Percentiles rank a stretch among this genome's conserved stretches.
phyloP scores from a whole-genome alignment of 148 eudicot species.

The Pouteria glomerata region DNA sequence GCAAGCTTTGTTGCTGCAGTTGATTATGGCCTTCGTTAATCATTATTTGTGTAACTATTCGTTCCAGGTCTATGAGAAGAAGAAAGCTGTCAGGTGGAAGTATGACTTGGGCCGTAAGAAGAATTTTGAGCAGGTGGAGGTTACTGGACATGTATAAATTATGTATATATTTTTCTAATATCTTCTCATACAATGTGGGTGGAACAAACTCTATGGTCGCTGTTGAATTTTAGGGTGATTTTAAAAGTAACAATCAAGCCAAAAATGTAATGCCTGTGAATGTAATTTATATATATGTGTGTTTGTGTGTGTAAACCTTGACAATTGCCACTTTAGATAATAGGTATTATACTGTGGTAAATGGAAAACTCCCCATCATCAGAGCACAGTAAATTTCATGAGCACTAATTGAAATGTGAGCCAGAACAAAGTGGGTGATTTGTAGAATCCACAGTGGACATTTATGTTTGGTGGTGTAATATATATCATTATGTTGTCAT shows the following conservation, averaged over 20 bases:
- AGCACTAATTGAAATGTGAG: background rate
- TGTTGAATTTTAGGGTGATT: background rate
- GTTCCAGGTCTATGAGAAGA: conserved; percentile 83
- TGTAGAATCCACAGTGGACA: background rate
- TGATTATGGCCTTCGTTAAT: background rate
- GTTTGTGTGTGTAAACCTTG: too few relatives aligned
- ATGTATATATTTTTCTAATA: background rate
- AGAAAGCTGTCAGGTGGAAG: conserved; percentile 59
- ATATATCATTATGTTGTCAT: background rate
- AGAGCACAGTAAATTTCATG: background rate
- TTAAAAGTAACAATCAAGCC: background rate
- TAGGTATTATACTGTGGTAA: too few relatives aligned
- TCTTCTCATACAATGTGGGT: background rate
- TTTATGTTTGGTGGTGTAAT: too few relatives aligned
- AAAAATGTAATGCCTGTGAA: background rate
- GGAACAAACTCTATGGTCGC: too few relatives aligned
- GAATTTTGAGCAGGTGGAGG: conserved; percentile 75
- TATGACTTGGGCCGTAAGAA: conserved; percentile 74
- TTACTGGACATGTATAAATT: background rate
- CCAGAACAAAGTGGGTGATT: background rate
- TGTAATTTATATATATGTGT: background rate
- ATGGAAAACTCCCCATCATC: too few relatives aligned
- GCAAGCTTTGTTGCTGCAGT: background rate
- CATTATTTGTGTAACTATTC: conserved; percentile 4
- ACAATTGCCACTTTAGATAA: background rate